Conservation (phyloP, 441 rosid genomes). For the Mallotus japonicus region DNA sequence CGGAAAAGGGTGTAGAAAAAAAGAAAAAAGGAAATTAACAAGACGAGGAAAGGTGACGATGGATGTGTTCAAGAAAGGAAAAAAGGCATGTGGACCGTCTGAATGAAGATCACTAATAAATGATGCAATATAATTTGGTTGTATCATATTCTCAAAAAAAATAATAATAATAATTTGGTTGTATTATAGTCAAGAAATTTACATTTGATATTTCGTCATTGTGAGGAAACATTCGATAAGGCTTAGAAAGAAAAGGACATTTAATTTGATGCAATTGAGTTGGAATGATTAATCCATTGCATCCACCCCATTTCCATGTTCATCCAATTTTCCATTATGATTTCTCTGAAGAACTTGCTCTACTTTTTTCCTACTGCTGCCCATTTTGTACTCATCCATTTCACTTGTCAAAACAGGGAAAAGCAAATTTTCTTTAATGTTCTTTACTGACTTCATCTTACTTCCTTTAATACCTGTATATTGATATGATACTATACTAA, state of each 20-base stretch:
- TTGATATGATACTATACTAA: too few relatives aligned
- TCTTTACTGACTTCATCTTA: too few relatives aligned
- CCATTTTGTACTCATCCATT: background rate
- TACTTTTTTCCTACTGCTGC: background rate
- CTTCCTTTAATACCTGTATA: too few relatives aligned
- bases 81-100: background rate
- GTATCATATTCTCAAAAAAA: too few relatives aligned
- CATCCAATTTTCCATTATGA: background rate
- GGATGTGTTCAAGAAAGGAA: background rate
- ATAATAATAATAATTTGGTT: too few relatives aligned
- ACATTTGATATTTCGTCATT: conserved; percentile 3
- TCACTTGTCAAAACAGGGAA: background rate
- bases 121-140: too few relatives aligned
- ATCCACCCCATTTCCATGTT: background rate
- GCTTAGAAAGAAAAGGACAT: background rate
- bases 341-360: background rate
- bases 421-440: background rate
- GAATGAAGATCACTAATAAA: too few relatives aligned
- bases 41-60: too few relatives aligned
- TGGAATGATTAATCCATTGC: conserved; percentile 2
- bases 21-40: background rate
- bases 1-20: too few relatives aligned
- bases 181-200: background rate
- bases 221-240: background rate
- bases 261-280: too few relatives aligned